phyloP scores from a whole-genome alignment of 2,329 filamentous ascomycete species.

The Fusarium sp. region DNA sequence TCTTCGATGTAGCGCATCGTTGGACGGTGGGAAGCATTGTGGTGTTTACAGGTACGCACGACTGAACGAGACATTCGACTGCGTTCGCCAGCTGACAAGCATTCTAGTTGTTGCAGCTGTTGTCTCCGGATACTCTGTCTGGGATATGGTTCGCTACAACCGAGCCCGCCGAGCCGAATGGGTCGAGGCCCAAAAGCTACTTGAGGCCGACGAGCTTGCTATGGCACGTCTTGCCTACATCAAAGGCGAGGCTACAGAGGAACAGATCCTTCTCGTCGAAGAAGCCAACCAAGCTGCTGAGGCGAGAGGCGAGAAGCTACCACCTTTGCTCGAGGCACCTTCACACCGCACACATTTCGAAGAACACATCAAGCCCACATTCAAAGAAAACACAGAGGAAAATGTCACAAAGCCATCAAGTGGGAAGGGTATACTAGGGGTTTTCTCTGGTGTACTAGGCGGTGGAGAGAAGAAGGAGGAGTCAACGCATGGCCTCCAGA shows the following conservation, averaged over 20 bases:
- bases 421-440: constrained; percentile 50
- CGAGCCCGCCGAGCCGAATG: constrained; percentile 68
- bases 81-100: constrained; percentile 1
- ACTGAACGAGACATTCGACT: background rate
- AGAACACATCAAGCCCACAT: constrained; percentile 47
- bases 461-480: constrained; percentile 36
- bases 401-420: constrained; percentile 32
- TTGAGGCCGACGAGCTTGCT: constrained; percentile 64
- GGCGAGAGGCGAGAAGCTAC: constrained; percentile 57
- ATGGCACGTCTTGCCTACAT: constrained; percentile 69
- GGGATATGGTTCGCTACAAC: constrained; percentile 70
- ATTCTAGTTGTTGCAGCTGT: constrained; percentile 62
- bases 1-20: constrained; percentile 66
- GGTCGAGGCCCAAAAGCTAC: constrained; percentile 62
- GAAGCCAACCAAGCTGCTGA: constrained; percentile 62
- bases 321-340: constrained; percentile 60
- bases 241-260: constrained; percentile 64
- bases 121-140: constrained; percentile 66
- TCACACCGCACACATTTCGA: constrained; percentile 50
- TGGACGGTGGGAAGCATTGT: constrained; percentile 64
- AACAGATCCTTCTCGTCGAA: constrained; percentile 66
- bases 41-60: constrained; percentile 63
- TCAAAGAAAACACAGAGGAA: constrained; percentile 38
- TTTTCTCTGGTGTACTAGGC: constrained; percentile 46
- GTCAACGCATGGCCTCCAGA: constrained; percentile 20